phyloP scores from a whole-genome alignment of 164 flowering plant species.

The Protea cynaroides region DNA sequence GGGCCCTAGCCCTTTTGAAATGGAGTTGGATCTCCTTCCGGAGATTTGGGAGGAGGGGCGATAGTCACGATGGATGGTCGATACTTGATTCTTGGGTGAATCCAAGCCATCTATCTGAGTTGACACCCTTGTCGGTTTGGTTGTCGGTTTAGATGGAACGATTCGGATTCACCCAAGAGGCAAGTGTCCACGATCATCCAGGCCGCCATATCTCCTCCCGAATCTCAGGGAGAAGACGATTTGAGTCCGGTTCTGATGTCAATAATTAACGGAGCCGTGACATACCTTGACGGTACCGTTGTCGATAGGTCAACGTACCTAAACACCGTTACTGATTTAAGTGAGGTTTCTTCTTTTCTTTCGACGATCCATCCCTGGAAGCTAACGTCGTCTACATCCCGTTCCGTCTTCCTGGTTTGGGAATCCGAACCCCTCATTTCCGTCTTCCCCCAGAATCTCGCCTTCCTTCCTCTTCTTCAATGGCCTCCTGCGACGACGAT shows the following conservation, averaged over 20 bases:
- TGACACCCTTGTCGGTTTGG: no score
- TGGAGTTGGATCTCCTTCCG: no score
- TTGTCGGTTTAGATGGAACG: no score
- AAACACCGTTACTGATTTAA: constrained; percentile 27
- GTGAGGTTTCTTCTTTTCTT: not conserved
- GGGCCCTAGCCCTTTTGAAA: constrained; percentile 20
- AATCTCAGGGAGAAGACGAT: no score
- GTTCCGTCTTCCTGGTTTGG: constrained; percentile 13
- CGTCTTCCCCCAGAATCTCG: not conserved
- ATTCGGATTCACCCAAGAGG: no score
- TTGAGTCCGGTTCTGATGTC: no score
- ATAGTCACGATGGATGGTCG: no score
- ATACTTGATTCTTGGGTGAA: no score
- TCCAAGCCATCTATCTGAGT: no score
- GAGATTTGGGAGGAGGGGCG: no score
- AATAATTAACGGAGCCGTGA: constrained; percentile 40
- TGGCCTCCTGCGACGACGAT: constrained; percentile 68
- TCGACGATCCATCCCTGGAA: not conserved
- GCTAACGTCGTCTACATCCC: constrained; percentile 50
- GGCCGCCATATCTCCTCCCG: no score
- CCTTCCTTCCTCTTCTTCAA: constrained; percentile 12
- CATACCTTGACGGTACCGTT: constrained; percentile 33
- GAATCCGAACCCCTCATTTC: constrained; percentile 22
- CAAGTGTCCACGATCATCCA: no score
- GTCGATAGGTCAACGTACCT: constrained; percentile 19